These are phyloP conservation scores for Ascochyta pisi DNA, from an alignment of 2,329 filamentous ascomycete genomes.

Conservation along the genomic window DNA sequence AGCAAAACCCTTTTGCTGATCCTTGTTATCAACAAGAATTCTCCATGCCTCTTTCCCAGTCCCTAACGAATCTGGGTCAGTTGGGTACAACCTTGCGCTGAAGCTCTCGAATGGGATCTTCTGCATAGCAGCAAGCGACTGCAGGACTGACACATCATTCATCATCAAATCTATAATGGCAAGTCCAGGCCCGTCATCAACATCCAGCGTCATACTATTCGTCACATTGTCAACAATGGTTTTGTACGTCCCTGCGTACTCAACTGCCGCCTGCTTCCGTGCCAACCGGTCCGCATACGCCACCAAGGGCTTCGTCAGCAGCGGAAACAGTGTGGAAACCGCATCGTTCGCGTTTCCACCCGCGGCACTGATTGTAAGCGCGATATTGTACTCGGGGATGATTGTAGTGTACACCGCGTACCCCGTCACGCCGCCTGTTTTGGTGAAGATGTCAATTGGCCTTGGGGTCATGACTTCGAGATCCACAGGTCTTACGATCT, in stretches of 20 bases:
- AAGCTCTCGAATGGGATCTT: slow-evolving; percentile 15
- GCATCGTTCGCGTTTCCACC: slow-evolving; percentile 22
- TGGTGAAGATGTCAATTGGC: slow-evolving; percentile 35
- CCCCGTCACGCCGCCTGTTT: slow-evolving; percentile 32
- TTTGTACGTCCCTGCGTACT: slow-evolving; percentile 33
- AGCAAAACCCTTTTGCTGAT: slow-evolving; percentile 19
- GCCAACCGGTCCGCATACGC: slow-evolving; percentile 31
- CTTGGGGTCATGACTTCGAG: slow-evolving; percentile 24
- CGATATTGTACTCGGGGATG: slow-evolving; percentile 34
- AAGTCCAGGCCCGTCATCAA: slow-evolving; percentile 35
- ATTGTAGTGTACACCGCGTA: slow-evolving; percentile 30
- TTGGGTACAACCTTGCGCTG: slow-evolving; percentile 31
- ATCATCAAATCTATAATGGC: slow-evolving; percentile 22
- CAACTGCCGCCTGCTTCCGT: slow-evolving; percentile 20
- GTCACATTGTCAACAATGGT: neutral
- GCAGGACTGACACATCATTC: slow-evolving; percentile 26
- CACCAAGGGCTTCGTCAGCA: slow-evolving; percentile 23
- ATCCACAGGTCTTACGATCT: slow-evolving; percentile 32
- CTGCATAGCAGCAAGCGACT: slow-evolving; percentile 20
- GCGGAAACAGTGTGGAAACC: slow-evolving; percentile 21
- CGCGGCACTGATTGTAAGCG: slow-evolving; percentile 32
- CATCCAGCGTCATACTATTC: slow-evolving; percentile 15
- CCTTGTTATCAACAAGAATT: slow-evolving; percentile 24
- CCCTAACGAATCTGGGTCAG: slow-evolving; percentile 26
- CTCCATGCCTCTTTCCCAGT: slow-evolving; percentile 26